phyloP scores from a whole-genome alignment of 768 basidiomycete species.

The Leucogyrophana mollusca region DNA sequence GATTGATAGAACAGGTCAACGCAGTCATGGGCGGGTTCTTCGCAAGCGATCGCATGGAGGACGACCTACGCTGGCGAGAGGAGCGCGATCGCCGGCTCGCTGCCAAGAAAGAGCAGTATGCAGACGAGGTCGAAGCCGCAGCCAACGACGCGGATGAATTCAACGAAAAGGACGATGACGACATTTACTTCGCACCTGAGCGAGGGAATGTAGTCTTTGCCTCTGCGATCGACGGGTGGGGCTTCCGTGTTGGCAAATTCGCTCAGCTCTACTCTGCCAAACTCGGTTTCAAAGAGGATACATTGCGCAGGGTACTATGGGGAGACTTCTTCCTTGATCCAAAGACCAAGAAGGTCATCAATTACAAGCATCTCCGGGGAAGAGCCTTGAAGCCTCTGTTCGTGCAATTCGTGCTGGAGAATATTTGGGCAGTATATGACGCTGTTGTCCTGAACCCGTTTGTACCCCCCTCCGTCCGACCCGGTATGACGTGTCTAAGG shows the following conservation, averaged over 20 bases:
- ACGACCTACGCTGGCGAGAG: constrained; percentile 92
- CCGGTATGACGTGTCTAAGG: constrained; percentile 11
- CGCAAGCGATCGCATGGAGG: constrained; percentile 94
- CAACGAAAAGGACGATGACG: constrained; percentile 96
- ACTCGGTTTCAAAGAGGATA: constrained; percentile 86
- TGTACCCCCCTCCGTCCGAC: constrained; percentile 32
- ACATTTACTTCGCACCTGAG: constrained; percentile 96
- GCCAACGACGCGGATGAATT: constrained; percentile 67
- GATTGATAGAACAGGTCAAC: constrained; percentile 95
- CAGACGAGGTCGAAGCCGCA: constrained; percentile 61
- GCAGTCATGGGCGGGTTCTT: constrained; percentile 98
- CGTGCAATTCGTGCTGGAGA: constrained; percentile 96
- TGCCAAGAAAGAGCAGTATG: constrained; percentile 67
- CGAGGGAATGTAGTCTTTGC: constrained; percentile 96
- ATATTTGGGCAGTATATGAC: constrained; percentile 97
- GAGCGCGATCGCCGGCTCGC: constrained; percentile 82
- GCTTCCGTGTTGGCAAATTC: constrained; percentile 91
- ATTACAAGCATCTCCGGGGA: constrained; percentile 85
- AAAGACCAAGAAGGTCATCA: constrained; percentile 91
- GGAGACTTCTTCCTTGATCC: constrained; percentile 97
- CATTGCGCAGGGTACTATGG: constrained; percentile 87
- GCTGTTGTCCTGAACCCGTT: constrained; percentile 87
- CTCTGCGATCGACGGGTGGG: constrained; percentile 96
- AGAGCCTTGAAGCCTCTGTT: constrained; percentile 90
- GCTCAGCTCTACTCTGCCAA: constrained; percentile 90